These are phyloP conservation scores for Begonia loranthoides DNA, from an alignment of 306 rosid species.

Conservation along the genomic window DNA sequence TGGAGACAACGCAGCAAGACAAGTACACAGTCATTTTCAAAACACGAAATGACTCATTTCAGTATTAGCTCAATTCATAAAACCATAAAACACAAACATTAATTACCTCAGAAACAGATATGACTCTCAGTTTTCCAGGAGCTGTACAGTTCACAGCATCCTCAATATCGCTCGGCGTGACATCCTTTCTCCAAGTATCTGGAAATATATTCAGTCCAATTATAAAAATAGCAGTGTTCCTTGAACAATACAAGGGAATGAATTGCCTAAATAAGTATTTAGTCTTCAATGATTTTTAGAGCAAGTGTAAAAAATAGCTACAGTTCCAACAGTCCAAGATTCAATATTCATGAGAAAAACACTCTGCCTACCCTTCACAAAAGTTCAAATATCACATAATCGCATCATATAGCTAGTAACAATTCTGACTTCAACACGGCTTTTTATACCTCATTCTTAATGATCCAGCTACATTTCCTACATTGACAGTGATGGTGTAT, in stretches of 20 bases:
- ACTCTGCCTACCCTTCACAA: too few species aligned
- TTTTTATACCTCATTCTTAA: too few species aligned
- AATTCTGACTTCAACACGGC: too few species aligned
- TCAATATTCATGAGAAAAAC: too few species aligned
- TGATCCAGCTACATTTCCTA: too few species aligned
- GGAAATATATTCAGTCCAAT: conserved; percentile 4
- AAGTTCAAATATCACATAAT: too few species aligned
- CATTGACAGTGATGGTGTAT: too few species aligned
- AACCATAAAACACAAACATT: neutral
- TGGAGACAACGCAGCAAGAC: neutral
- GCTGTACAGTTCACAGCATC: conserved; percentile 58
- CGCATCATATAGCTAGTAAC: too few species aligned
- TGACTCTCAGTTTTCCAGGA: conserved; percentile 57
- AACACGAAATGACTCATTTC: too few species aligned
- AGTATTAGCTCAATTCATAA: too few species aligned
- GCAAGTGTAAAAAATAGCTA: neutral
- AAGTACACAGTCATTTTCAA: neutral
- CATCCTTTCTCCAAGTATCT: conserved; percentile 91
- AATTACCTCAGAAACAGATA: conserved; percentile 60
- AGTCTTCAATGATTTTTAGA: too few species aligned
- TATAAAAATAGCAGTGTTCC: neutral
- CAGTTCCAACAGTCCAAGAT: neutral
- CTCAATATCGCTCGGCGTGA: conserved; percentile 49
- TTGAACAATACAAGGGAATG: conserved; percentile 4
- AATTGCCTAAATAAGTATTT: neutral